Evolutionary conservation across 2,329 filamentous ascomycete genomes (phyloP).

Genomic region (Trichoderma koningii): DNA sequence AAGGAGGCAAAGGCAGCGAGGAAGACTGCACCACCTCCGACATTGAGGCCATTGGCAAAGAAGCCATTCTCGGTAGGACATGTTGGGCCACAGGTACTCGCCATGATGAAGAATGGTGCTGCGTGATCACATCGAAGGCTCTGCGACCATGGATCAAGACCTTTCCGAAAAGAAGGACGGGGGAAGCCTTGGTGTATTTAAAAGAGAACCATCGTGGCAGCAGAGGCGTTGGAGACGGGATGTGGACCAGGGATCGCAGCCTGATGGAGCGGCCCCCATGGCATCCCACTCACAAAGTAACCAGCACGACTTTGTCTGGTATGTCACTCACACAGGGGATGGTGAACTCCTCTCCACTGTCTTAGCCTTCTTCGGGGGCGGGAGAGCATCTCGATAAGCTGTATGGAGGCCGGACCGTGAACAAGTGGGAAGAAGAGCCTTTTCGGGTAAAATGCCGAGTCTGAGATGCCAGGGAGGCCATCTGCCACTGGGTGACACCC

Average conservation of each 20-base stretch:
- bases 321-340: conserved; percentile 12
- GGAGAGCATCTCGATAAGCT: conserved; percentile 7
- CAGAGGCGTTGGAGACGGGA: background rate
- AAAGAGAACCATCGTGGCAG: background rate
- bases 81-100: conserved; percentile 40
- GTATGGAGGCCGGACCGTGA: background rate
- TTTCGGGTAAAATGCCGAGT: conserved; percentile 13
- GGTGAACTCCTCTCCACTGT: conserved; percentile 10
- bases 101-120: conserved; percentile 37
- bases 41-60: conserved; percentile 41
- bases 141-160: conserved; percentile 22
- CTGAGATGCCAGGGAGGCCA: background rate
- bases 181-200: conserved; percentile 21
- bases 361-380: background rate
- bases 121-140: conserved; percentile 34
- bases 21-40: conserved; percentile 46
- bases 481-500: conserved; percentile 2
- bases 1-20: conserved; percentile 46
- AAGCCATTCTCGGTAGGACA: conserved; percentile 44
- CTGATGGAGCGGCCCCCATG: background rate
- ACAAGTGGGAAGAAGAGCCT: background rate
- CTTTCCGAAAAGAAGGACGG: background rate
- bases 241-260: conserved; percentile 2
- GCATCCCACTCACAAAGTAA: background rate
- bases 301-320: background rate